A percentile compares a stretch with the other conserved stretches of the same genome.
phyloP scores from a whole-genome alignment of 768 basidiomycete species.

The Podaxis mareebaensis region DNA sequence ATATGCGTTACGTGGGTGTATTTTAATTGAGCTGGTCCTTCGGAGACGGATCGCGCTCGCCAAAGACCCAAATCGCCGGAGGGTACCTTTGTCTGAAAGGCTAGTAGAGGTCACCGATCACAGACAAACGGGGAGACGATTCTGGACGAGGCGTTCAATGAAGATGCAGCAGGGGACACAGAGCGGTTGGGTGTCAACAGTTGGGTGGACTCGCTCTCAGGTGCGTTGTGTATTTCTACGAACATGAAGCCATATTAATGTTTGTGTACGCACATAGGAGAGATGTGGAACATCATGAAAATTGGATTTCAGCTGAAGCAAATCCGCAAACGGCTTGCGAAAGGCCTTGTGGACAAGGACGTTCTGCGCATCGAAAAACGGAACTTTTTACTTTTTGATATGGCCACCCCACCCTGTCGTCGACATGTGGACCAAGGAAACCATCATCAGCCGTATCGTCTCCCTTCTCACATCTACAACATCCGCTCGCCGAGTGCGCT shows the following conservation, averaged over 20 bases:
- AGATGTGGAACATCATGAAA: conserved; percentile 99
- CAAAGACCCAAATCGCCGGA: conserved; percentile 74
- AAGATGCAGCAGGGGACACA: conserved; percentile 66
- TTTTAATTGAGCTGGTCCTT: conserved; percentile 94
- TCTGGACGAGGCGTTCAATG: conserved; percentile 93
- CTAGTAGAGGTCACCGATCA: conserved; percentile 88
- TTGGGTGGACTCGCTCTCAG: conserved; percentile 94
- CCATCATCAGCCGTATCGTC: conserved; percentile 73
- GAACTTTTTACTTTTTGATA: conserved; percentile 77
- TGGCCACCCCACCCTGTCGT: conserved; percentile 98
- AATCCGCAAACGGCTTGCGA: conserved; percentile 96
- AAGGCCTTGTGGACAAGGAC: conserved; percentile 97
- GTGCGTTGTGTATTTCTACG: conserved; percentile 46
- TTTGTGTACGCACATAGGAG: conserved; percentile 52
- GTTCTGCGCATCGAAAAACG: conserved; percentile 97
- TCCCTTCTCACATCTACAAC: conserved; percentile 83
- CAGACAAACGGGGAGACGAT: conserved; percentile 91
- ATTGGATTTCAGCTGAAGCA: conserved; percentile 98
- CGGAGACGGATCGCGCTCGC: conserved; percentile 91
- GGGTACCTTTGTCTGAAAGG: conserved; percentile 77
- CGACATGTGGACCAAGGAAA: conserved; percentile 87
- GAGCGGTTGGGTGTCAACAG: conserved; percentile 82
- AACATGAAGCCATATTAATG: not conserved
- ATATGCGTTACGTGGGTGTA: conserved; percentile 77
- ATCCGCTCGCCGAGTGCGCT: conserved; percentile 71